Conservation (phyloP, 352 stramenopile species). For the Phytopythium montanum region DNA sequence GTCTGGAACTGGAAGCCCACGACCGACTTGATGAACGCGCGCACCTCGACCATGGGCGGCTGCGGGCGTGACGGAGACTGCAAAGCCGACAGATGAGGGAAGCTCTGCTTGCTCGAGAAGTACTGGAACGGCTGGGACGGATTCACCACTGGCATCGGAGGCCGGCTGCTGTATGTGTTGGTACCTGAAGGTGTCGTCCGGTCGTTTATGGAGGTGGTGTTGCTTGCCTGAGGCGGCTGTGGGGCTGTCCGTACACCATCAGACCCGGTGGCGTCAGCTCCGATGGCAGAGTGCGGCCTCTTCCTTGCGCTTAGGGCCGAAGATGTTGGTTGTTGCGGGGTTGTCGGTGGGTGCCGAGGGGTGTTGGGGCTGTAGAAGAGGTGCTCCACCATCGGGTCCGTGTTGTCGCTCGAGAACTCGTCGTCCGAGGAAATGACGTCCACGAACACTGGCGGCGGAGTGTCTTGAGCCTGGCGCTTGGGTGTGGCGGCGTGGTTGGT, state of each 20-base stretch:
- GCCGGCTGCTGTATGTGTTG: neutral
- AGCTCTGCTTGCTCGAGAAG: conserved; percentile 26
- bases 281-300: conserved; percentile 3
- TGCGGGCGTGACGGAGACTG: neutral
- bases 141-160: conserved; percentile 4
- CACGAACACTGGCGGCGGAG: conserved; percentile 42
- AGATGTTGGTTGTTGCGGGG: conserved; percentile 20
- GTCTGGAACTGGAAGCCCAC: conserved; percentile 78
- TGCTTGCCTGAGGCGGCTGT: neutral
- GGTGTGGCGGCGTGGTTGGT: neutral
- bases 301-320: conserved; percentile 12
- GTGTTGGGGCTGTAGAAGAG: conserved; percentile 81
- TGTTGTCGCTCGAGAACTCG: conserved; percentile 55
- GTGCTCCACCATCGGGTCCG: conserved; percentile 69
- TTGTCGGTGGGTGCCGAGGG: conserved; percentile 15
- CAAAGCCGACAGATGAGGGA: conserved; percentile 14
- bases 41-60: conserved; percentile 35
- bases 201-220: neutral
- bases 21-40: conserved; percentile 80
- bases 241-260: neutral
- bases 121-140: conserved; percentile 45
- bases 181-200: neutral
- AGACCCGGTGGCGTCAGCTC: neutral
- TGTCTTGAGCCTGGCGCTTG: neutral
- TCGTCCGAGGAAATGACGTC: conserved; percentile 59